These are phyloP conservation scores for Paraconiothyrium sp. DNA, from an alignment of 2,329 filamentous ascomycete genomes.

Conservation along the genomic window DNA sequence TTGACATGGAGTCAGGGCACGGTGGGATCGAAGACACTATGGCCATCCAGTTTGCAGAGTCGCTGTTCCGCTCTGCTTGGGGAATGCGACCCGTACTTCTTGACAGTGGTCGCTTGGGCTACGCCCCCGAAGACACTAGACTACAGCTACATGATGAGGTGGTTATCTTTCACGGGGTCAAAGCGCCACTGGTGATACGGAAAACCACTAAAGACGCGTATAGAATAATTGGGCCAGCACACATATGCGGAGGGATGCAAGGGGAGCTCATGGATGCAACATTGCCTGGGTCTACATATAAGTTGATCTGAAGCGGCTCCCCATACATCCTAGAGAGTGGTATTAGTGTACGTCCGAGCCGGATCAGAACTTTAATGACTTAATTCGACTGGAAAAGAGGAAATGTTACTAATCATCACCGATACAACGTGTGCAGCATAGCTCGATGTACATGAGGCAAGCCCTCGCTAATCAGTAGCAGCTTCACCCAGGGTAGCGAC, in stretches of 20 bases:
- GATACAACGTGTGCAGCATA: no score
- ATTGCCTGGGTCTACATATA: not conserved
- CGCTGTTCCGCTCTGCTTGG: slow-evolving; percentile 13
- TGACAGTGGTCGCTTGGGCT: not conserved
- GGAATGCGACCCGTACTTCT: slow-evolving; percentile 11
- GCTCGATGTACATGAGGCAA: no score
- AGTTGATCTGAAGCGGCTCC: not conserved
- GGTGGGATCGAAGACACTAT: not conserved
- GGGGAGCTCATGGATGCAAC: slow-evolving; percentile 2
- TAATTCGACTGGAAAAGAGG: no score
- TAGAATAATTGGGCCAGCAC: slow-evolving; percentile 10
- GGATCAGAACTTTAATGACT: no score
- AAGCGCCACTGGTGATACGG: slow-evolving; percentile 13
- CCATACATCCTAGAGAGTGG: no score
- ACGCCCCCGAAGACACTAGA: slow-evolving; percentile 12
- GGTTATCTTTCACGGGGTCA: slow-evolving; percentile 13
- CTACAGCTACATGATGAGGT: slow-evolving; percentile 4
- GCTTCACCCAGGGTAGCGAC: no score
- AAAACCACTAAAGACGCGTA: not conserved
- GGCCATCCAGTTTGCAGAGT: not conserved
- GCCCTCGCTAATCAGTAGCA: no score
- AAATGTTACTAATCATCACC: no score
- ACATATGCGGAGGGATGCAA: slow-evolving; percentile 13
- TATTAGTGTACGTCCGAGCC: no score
- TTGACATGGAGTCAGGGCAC: not conserved